Evolutionary conservation across 306 rosid genomes (phyloP).

Genomic region (Lithocarpus polystachyus): DNA sequence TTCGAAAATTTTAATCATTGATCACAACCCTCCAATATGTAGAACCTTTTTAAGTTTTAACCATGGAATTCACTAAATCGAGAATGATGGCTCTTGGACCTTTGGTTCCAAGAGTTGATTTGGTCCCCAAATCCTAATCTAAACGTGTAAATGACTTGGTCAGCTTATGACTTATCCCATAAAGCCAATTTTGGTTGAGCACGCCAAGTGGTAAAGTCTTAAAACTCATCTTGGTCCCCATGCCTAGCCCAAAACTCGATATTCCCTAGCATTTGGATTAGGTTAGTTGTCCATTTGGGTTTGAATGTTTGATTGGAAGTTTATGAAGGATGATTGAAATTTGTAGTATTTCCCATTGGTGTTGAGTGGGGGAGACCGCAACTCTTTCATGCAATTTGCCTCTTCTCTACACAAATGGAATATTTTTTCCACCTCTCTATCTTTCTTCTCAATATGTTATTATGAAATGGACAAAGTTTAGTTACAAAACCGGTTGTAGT

Average conservation of each 20-base stretch:
- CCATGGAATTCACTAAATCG: background rate
- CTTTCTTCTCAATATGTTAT: background rate
- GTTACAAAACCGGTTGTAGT: no score
- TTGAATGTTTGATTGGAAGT: background rate
- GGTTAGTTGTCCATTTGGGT: background rate
- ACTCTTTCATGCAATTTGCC: slow-evolving; percentile 18
- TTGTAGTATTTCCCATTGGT: background rate
- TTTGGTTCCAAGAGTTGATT: background rate
- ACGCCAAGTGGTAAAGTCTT: slow-evolving; percentile 17
- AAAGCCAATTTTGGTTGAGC: background rate
- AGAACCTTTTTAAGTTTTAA: no score
- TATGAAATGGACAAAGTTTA: background rate
- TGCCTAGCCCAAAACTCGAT: background rate
- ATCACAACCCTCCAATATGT: no score
- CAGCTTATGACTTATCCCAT: slow-evolving; percentile 18
- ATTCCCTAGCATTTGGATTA: background rate
- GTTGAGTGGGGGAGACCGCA: slow-evolving; percentile 15
- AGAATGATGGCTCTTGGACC: background rate
- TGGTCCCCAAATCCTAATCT: background rate
- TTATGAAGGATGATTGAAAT: background rate
- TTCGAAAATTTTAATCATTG: no score
- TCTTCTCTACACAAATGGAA: slow-evolving; percentile 5
- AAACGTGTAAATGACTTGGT: slow-evolving; percentile 13
- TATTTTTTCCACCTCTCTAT: background rate
- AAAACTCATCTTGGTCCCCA: background rate